Percentiles rank a stretch among this genome's conserved stretches.
Evolutionary conservation across 768 basidiomycete species (phyloP).

Genomic region (Amanita exitialis): DNA sequence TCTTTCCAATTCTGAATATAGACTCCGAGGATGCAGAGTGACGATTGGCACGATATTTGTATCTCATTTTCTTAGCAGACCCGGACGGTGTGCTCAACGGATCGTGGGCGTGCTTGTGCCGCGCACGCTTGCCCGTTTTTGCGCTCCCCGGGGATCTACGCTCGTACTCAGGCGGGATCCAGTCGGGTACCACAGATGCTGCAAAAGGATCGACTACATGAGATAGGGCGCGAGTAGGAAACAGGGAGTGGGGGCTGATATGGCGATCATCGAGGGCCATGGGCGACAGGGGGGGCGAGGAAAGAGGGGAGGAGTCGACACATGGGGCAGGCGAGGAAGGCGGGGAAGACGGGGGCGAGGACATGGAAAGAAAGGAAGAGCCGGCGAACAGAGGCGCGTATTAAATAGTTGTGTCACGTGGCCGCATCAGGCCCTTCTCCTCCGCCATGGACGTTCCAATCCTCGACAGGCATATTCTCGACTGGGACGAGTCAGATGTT

Average conservation of each 20-base stretch:
- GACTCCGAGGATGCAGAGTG: background rate
- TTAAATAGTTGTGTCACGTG: constrained; percentile 4
- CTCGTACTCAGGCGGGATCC: constrained; percentile 34
- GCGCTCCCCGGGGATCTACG: constrained; percentile 14
- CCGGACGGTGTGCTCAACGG: constrained; percentile 6
- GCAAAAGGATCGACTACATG: constrained; percentile 40
- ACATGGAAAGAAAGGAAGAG: constrained; percentile 14
- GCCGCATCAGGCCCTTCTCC: background rate
- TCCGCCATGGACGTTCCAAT: constrained; percentile 6
- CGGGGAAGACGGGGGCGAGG: constrained; percentile 18
- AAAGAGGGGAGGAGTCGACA: constrained; percentile 37
- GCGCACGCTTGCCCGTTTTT: constrained; percentile 16
- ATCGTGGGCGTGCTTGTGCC: constrained; percentile 1
- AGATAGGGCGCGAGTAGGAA: constrained; percentile 3
- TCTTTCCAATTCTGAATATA: constrained; percentile 1
- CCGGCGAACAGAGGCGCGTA: background rate
- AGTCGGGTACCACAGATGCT: constrained; percentile 40
- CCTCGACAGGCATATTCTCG: constrained; percentile 22
- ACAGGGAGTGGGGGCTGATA: constrained; percentile 12
- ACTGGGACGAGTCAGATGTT: constrained; percentile 76
- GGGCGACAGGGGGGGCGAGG: constrained; percentile 32
- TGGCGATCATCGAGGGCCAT: constrained; percentile 12
- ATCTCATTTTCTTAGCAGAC: constrained; percentile 7
- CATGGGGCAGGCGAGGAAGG: constrained; percentile 22
- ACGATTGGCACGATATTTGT: background rate